Evolutionary conservation across 805 yeast species (phyloP).

Genomic region (Candida vartiovaarae): DNA sequence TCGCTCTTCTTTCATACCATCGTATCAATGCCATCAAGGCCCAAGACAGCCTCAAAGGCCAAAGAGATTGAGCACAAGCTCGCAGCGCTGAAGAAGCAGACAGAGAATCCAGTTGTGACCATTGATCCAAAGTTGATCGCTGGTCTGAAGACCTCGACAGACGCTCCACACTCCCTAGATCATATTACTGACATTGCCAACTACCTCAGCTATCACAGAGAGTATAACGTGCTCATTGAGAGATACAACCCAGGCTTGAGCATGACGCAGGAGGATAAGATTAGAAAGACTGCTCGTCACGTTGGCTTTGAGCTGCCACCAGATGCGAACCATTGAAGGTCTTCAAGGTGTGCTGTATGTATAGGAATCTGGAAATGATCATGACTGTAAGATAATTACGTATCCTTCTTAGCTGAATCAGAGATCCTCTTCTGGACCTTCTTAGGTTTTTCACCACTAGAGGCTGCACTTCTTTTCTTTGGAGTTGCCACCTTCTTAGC

Average conservation of each 20-base stretch:
- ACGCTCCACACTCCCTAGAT: constrained; percentile 16
- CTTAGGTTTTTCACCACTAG: not conserved
- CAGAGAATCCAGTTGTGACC: constrained; percentile 14
- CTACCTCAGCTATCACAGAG: constrained; percentile 66
- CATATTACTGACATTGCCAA: constrained; percentile 54
- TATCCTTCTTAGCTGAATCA: not conserved
- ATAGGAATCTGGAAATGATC: not conserved
- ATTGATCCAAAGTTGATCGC: constrained; percentile 8
- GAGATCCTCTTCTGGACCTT: not conserved
- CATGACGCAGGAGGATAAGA: constrained; percentile 71
- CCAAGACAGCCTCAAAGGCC: constrained; percentile 14
- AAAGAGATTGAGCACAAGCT: constrained; percentile 16
- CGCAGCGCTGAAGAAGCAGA: constrained; percentile 10
- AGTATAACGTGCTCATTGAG: constrained; percentile 69
- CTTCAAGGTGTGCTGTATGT: not conserved
- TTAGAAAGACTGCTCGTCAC: constrained; percentile 71
- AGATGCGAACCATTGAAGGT: not conserved
- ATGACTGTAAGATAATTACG: not conserved
- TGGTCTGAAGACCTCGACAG: constrained; percentile 13
- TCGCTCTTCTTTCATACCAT: constrained; percentile 21
- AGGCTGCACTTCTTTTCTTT: constrained; percentile 6
- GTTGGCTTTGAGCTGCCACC: constrained; percentile 77
- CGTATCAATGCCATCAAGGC: constrained; percentile 20
- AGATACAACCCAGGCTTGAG: constrained; percentile 82
- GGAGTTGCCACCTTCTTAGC: constrained; percentile 42